These are phyloP conservation scores for Tylopilus felleus DNA, from an alignment of 768 basidiomycete species.

Conservation along the genomic window DNA sequence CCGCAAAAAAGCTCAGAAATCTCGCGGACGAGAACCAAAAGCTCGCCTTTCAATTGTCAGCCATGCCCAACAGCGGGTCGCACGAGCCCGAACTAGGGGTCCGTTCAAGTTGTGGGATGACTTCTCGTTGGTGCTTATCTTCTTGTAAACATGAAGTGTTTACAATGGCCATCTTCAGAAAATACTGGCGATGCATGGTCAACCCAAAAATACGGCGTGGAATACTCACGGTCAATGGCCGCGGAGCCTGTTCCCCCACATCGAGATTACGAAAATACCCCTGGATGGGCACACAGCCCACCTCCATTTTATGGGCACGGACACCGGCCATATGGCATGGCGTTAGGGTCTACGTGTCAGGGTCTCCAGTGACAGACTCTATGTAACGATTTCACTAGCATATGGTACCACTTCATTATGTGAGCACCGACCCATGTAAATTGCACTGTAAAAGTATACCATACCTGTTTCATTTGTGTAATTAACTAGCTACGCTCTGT, in stretches of 20 bases:
- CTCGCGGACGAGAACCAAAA: constrained; percentile 26
- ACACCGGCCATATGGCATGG: constrained; percentile 7
- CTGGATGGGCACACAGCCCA: constrained; percentile 8
- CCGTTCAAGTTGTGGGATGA: neutral
- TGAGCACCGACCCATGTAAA: too few relatives aligned
- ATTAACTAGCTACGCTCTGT: neutral
- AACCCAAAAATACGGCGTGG: neutral
- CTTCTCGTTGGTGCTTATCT: constrained; percentile 11
- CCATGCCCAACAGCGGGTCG: neutral
- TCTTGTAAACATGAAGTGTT: neutral
- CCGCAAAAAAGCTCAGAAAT: constrained; percentile 49
- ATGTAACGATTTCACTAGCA: constrained; percentile 7
- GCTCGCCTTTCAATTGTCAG: constrained; percentile 15
- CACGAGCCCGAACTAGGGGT: neutral
- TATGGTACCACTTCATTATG: neutral
- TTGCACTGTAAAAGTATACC: neutral
- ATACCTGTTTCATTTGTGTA: neutral
- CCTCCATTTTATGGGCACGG: neutral
- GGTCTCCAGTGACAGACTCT: neutral
- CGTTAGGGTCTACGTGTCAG: neutral
- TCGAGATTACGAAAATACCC: constrained; percentile 1
- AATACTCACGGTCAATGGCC: constrained; percentile 5
- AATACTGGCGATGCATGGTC: constrained; percentile 8
- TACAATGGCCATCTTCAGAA: constrained; percentile 6
- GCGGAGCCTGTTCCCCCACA: neutral